Base-by-base conservation (phyloP, 2,329 filamentous ascomycete genomes). In the Didymella keratinophila region DNA sequence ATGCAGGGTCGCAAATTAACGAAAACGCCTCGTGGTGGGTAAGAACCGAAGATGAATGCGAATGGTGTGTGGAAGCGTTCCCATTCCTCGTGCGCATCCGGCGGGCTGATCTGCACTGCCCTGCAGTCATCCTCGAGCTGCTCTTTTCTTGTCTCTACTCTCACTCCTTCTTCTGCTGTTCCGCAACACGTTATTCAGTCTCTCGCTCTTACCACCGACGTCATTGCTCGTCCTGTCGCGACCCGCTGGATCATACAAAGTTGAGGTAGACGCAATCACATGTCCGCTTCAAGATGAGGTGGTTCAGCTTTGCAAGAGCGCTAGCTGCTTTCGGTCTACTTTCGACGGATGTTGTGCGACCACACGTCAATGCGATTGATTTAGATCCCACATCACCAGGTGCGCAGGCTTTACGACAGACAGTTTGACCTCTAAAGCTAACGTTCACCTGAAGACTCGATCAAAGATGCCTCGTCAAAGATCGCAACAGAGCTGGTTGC, bases 401-500 rank as follows among this genome's bases (percentile, higher is more conserved):
- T 73, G 52, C 50, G 51, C 39, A 52, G 14, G 10, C 3, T 21
- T 37, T 11, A 32, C 34, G 9, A 20, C 6, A n/a, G 14, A n/a
- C 16, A 2, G 5, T 14, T 10, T 21, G 7, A 1, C 2, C 9
- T 16, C 34, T 2, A 39, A 6, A 9, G 28, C 51, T 54, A 39
- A 54, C 30, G 18, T 14, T 9, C 11, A 27, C 21, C 8, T 12
- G 14, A 61, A 74, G 81, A 76, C 16, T 82, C 80, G 2, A 81
- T 84, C 61, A 83, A 80, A 58, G 66, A 72, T 52, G 79, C 80
- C 16, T 78, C 82, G 7, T 77, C 76, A 51, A 74, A 75, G 20
- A 71, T 81, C 49, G 80, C 80, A 4, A 76, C 75, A 61, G 78
- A 78, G 43, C 81, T 86, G 75, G 82, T 86, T 69, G 75, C 71